Conservation (phyloP, 257 asterid species). For the Lithospermum erythrorhizon region DNA sequence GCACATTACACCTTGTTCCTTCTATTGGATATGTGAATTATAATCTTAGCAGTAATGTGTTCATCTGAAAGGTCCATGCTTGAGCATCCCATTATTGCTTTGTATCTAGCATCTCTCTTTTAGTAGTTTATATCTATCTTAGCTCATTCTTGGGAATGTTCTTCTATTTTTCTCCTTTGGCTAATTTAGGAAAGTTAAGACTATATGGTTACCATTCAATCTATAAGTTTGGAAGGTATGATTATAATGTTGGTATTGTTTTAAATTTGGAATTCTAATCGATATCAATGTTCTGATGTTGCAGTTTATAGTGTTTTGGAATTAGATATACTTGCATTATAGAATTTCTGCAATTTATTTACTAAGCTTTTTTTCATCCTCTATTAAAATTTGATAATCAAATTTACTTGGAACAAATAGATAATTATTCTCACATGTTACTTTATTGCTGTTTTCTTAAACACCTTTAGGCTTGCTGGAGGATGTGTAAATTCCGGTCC, state of each 20-base stretch:
- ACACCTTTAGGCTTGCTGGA: slow-evolving; percentile 67
- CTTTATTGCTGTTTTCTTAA: slow-evolving; percentile 4
- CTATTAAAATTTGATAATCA: not conserved
- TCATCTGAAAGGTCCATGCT: not conserved
- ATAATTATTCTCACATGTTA: not conserved
- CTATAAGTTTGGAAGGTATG: no score
- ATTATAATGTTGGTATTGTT: no score
- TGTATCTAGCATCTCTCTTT: not conserved
- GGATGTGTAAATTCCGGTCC: slow-evolving; percentile 68
- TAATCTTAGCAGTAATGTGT: not conserved
- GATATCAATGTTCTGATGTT: not conserved
- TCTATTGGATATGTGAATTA: not conserved
- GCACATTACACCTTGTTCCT: not conserved
- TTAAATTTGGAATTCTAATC: no score
- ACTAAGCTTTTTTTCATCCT: not conserved
- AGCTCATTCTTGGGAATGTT: not conserved
- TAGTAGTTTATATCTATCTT: no score
- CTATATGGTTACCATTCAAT: no score
- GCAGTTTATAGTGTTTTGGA: no score
- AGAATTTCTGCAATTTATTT: not conserved
- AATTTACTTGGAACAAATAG: not conserved
- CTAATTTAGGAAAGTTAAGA: no score
- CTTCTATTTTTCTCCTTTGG: not conserved
- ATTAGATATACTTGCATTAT: not conserved
- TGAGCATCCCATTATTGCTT: not conserved